Conservation (phyloP, 2,329 filamentous ascomycete species). For the Alternaria gaisen region DNA sequence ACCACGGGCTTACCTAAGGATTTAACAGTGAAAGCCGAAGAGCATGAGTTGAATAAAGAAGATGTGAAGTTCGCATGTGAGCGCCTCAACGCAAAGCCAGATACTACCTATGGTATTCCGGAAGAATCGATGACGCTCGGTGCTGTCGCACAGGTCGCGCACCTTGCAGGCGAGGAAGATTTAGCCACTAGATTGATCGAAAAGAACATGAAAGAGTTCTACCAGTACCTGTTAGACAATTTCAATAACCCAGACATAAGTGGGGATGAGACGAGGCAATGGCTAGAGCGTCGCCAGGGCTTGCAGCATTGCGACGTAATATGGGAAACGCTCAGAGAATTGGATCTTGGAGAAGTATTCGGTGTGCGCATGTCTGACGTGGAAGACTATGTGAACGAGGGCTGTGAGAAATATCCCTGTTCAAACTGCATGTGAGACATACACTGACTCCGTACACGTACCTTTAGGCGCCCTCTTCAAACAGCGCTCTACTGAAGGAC, state of each 20-base stretch:
- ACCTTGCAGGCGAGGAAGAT: not conserved
- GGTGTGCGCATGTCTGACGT: not conserved
- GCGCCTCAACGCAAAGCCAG: not conserved
- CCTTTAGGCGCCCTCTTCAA: not conserved
- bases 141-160: slow-evolving; percentile 2
- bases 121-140: not conserved
- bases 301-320: not conserved
- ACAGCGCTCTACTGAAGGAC: slow-evolving; percentile 8
- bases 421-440: too few relatives aligned
- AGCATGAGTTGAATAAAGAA: not conserved
- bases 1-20: not conserved
- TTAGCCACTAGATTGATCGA: not conserved
- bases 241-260: not conserved
- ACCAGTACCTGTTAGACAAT: not conserved
- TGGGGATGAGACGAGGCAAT: slow-evolving; percentile 2
- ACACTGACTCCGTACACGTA: too few relatives aligned
- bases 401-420: not conserved
- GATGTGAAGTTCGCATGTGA: not conserved
- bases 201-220: slow-evolving; percentile 1
- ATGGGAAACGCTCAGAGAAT: not conserved
- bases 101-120: not conserved
- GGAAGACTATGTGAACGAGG: not conserved
- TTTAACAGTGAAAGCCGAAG: not conserved
- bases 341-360: not conserved
- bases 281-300: not conserved